A percentile compares a stretch with the other conserved stretches of the same genome.
These are phyloP conservation scores for Debaryomycetaceae sp. DNA, from an alignment of 1,139 yeast genomes.

Conservation along the genomic window DNA sequence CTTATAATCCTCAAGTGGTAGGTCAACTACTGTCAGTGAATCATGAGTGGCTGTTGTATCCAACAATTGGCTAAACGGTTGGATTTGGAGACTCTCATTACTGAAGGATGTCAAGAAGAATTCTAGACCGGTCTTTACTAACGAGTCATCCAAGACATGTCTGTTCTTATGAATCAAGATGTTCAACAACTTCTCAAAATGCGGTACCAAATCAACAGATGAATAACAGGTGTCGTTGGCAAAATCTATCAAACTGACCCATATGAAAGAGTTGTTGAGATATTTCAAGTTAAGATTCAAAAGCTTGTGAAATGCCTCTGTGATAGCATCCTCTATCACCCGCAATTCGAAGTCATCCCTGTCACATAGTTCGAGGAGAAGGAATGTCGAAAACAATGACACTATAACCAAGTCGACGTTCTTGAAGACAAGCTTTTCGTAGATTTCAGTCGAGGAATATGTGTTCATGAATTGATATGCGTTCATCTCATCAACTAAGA, in stretches of 20 bases:
- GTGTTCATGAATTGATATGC: slow-evolving; percentile 12
- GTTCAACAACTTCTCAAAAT: slow-evolving; percentile 19
- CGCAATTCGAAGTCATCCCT: slow-evolving; percentile 1
- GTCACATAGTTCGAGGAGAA: slow-evolving; percentile 5
- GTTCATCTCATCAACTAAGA: slow-evolving; percentile 16
- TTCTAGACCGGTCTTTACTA: slow-evolving; percentile 22
- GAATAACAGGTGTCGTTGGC: slow-evolving; percentile 30
- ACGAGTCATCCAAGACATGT: slow-evolving; percentile 12
- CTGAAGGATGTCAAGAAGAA: slow-evolving; percentile 23
- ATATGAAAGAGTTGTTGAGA: slow-evolving; percentile 12
- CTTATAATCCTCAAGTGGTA: slow-evolving; percentile 12
- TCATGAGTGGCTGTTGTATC: neutral
- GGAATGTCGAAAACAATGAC: slow-evolving; percentile 14
- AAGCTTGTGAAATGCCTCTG: slow-evolving; percentile 7
- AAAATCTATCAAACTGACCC: slow-evolving; percentile 27
- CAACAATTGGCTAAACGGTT: neutral
- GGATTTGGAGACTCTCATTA: slow-evolving; percentile 3
- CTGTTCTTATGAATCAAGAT: slow-evolving; percentile 11
- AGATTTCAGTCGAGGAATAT: slow-evolving; percentile 7
- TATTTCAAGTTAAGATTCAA: slow-evolving; percentile 8
- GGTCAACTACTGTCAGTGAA: slow-evolving; percentile 2
- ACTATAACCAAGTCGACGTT: slow-evolving; percentile 15
- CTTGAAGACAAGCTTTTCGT: slow-evolving; percentile 13
- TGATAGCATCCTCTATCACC: slow-evolving; percentile 5
- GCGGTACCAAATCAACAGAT: slow-evolving; percentile 18